Percentiles rank a stretch among this genome's conserved stretches.
Evolutionary conservation across 78 protist species (phyloP).

Genomic region (Dictyostelium purpureum): DNA sequence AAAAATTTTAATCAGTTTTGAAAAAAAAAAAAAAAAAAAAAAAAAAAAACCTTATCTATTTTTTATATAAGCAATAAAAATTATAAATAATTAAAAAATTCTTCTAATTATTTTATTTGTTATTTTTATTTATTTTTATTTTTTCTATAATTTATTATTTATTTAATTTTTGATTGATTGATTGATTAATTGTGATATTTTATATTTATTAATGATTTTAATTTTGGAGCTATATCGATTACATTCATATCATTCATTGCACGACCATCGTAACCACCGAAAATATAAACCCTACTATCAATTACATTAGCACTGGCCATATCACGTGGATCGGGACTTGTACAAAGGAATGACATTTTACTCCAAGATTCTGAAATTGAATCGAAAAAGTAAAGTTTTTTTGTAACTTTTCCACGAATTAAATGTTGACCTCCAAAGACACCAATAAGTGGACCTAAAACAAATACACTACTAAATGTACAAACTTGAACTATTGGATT

Average conservation of each 20-base stretch:
- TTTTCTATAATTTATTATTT: neutral
- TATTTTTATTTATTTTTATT: neutral
- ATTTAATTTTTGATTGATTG: neutral
- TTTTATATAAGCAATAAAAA: no score
- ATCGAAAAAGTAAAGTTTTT: constrained; percentile 58
- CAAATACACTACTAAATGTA: constrained; percentile 63
- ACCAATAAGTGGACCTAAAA: constrained; percentile 36
- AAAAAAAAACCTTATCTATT: no score
- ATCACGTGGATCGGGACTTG: constrained; percentile 60
- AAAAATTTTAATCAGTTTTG: no score
- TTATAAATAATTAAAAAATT: no score
- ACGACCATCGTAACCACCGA: constrained; percentile 76
- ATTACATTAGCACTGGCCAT: constrained; percentile 69
- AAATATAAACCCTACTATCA: constrained; percentile 51
- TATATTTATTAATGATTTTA: neutral
- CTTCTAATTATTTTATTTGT: no score
- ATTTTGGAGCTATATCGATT: constrained; percentile 11
- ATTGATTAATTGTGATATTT: neutral
- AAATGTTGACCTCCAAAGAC: constrained; percentile 77
- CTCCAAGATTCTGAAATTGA: constrained; percentile 47
- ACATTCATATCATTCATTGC: constrained; percentile 78
- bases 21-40: no score
- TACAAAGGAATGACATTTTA: neutral
- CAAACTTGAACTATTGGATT: constrained; percentile 55
- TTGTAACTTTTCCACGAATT: constrained; percentile 56